Evolutionary conservation across 73 alveolate species (phyloP).

Genomic region (Tetrahymena elliotti): DNA sequence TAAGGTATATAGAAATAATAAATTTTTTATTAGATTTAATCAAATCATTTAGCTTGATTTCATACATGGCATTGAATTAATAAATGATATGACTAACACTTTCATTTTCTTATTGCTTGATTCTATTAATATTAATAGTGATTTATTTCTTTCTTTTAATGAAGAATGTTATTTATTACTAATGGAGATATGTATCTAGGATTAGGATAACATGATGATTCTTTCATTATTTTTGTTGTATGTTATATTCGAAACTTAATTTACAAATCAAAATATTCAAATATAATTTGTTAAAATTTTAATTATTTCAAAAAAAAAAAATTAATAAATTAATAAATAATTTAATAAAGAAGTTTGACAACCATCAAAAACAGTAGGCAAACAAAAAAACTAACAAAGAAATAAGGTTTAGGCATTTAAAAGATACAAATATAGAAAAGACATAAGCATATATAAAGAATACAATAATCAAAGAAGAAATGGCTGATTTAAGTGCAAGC

Average conservation of each 20-base stretch:
- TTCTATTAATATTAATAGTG: no score
- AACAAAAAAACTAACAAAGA: neutral
- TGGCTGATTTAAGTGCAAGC: neutral
- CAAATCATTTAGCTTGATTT: neutral
- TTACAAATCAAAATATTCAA: neutral
- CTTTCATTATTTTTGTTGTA: neutral
- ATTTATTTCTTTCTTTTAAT: no score
- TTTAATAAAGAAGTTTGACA: neutral
- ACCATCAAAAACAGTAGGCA: neutral
- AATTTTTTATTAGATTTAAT: neutral
- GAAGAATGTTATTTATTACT: neutral
- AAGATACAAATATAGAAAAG: neutral
- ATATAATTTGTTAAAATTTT: neutral
- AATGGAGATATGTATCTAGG: neutral
- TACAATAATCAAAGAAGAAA: neutral
- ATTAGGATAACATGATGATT: neutral
- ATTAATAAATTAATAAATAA: no score
- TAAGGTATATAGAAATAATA: no score
- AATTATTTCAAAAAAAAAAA: neutral
- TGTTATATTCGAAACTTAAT: neutral
- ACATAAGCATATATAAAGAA: neutral
- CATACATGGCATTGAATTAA: no score
- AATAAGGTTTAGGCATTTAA: neutral
- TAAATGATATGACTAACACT: no score
- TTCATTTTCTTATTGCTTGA: neutral